A percentile compares a stretch with the other conserved stretches of the same genome.
These are phyloP conservation scores for Perkinsus marinus DNA, from an alignment of 169 alveolate species.

Conservation along the genomic window DNA sequence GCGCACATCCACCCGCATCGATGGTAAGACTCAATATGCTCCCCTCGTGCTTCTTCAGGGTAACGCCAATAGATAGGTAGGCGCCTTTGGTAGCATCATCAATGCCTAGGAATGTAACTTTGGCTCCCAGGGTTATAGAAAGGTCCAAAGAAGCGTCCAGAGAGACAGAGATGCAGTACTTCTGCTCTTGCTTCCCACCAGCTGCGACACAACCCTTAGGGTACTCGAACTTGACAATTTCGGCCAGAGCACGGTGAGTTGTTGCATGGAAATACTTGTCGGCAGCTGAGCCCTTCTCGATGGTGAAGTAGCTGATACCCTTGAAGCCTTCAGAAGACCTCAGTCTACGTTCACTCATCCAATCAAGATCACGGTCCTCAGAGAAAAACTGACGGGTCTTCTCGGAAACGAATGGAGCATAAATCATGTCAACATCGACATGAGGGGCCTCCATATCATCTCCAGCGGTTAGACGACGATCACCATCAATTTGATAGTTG, in stretches of 20 bases:
- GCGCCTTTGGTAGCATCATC: background rate
- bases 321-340: background rate
- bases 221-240: background rate
- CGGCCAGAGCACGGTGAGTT: background rate
- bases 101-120: background rate
- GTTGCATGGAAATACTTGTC: background rate
- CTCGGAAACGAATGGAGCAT: background rate
- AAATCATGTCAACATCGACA: background rate
- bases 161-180: background rate
- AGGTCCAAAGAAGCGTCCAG: background rate
- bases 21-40: background rate
- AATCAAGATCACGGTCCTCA: background rate
- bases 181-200: background rate
- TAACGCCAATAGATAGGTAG: background rate
- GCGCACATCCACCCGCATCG: background rate
- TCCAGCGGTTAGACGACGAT: background rate
- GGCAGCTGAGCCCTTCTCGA: background rate
- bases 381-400: background rate
- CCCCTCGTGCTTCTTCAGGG: background rate
- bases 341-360: background rate
- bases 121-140: background rate
- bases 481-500: background rate
- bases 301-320: background rate
- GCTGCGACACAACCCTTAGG: background rate
- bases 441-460: background rate